Evolutionary conservation across 768 basidiomycete species (phyloP).

Genomic region (Dictyophora rubrovolvata): DNA sequence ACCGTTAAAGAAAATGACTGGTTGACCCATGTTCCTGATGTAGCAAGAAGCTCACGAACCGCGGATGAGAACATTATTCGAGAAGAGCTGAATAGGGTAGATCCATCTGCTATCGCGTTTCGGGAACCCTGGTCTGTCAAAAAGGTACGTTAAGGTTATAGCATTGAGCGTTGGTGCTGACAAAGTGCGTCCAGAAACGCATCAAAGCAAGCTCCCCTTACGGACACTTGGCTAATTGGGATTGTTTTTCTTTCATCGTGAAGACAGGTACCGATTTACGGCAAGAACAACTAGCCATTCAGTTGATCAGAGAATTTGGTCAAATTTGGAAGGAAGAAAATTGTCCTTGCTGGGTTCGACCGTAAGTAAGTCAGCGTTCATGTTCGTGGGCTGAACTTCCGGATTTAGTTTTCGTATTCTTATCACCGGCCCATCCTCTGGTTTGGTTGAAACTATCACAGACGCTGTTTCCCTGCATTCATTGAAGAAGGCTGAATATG

Average conservation of each 20-base stretch:
- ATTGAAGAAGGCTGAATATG: constrained; percentile 98
- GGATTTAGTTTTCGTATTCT: constrained; percentile 79
- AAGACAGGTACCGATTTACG: constrained; percentile 95
- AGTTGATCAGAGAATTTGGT: constrained; percentile 88
- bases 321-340: constrained; percentile 93
- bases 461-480: constrained; percentile 98
- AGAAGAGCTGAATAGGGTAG: constrained; percentile 85
- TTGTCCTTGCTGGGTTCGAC: constrained; percentile 87
- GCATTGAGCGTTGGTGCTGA: too few relatives aligned
- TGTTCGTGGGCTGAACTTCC: background rate
- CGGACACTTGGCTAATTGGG: constrained; percentile 83
- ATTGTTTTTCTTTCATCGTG: constrained; percentile 94
- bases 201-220: constrained; percentile 92
- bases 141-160: constrained; percentile 43
- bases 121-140: constrained; percentile 92
- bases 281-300: constrained; percentile 95
- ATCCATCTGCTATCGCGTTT: constrained; percentile 93
- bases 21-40: constrained; percentile 14
- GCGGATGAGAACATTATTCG: constrained; percentile 94
- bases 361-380: constrained; percentile 33
- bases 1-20: constrained; percentile 1
- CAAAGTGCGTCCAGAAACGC: constrained; percentile 43
- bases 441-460: constrained; percentile 94
- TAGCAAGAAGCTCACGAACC: constrained; percentile 42
- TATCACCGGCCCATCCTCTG: constrained; percentile 88